Percentiles rank a stretch among this genome's conserved stretches.
Evolutionary conservation across 2,329 filamentous ascomycete genomes (phyloP).

Genomic region (Cercospora sp.): DNA sequence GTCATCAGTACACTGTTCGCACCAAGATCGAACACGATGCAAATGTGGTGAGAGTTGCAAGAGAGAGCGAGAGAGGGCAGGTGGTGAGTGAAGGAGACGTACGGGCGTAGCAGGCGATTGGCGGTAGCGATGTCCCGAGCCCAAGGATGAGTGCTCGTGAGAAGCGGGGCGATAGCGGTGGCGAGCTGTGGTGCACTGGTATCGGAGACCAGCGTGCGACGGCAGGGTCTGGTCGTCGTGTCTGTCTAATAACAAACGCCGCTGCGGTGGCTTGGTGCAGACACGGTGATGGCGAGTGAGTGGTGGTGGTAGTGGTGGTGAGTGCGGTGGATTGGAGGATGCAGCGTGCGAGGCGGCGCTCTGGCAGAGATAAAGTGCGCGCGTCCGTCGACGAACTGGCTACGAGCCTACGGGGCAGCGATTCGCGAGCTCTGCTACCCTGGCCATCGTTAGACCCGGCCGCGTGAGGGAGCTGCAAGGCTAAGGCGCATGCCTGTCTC

Average conservation of each 20-base stretch:
- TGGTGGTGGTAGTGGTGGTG: conserved; percentile 15
- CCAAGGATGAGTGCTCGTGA: conserved; percentile 12
- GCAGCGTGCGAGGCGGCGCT: not conserved
- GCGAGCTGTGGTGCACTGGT: conserved; percentile 12
- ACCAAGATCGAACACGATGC: not conserved
- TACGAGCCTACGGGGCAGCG: conserved; percentile 7
- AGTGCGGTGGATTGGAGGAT: not conserved
- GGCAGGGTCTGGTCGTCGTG: conserved; percentile 14
- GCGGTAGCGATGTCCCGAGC: conserved; percentile 10
- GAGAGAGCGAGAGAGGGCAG: not conserved
- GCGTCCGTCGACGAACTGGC: not conserved
- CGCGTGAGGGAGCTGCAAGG: conserved; percentile 13
- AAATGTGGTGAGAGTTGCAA: not conserved
- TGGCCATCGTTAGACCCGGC: conserved; percentile 9
- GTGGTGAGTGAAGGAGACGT: not conserved
- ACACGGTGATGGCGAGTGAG: not conserved
- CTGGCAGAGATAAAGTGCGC: not conserved
- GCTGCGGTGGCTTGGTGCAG: not conserved
- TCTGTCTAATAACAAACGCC: conserved; percentile 35
- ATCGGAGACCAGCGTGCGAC: conserved; percentile 4
- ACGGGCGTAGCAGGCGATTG: conserved; percentile 5
- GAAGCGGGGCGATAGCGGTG: conserved; percentile 23
- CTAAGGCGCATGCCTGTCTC: conserved; percentile 16
- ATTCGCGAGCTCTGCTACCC: conserved; percentile 9
- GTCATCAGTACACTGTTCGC: not conserved